Conservation (phyloP, 176 grass and related monocot genomes). For the Juncus effusus region DNA sequence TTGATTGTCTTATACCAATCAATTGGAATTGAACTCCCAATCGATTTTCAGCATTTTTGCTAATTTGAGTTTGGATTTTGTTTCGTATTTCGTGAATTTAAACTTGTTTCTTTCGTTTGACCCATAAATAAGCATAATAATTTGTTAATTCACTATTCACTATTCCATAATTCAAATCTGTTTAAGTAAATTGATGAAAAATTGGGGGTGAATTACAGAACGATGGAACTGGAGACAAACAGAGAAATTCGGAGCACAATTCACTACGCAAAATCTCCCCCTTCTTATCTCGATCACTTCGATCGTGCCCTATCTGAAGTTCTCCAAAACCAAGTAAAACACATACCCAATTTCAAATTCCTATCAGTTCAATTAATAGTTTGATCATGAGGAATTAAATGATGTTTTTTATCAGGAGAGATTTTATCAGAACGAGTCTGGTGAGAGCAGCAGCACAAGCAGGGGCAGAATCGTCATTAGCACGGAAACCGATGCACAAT, state of each 20-base stretch:
- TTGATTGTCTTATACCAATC: neutral
- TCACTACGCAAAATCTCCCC: conserved; percentile 43
- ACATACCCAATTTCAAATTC: conserved; percentile 28
- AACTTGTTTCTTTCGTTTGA: neutral
- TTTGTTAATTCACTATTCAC: conserved; percentile 3
- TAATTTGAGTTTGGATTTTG: neutral
- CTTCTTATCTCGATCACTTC: conserved; percentile 16
- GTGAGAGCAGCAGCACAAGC: conserved; percentile 29
- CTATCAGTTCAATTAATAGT: conserved; percentile 35
- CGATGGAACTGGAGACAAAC: conserved; percentile 54
- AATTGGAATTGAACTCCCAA: too few relatives aligned
- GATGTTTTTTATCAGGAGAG: conserved; percentile 15
- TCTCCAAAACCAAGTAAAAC: conserved; percentile 50
- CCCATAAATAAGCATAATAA: neutral
- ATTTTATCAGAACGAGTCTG: conserved; percentile 27
- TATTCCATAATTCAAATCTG: conserved; percentile 14
- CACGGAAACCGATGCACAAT: conserved; percentile 30
- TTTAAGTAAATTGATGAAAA: conserved; percentile 10
- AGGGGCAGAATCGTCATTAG: conserved; percentile 14
- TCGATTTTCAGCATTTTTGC: neutral
- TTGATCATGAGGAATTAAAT: conserved; percentile 6
- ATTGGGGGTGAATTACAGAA: conserved; percentile 4
- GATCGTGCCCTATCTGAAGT: conserved; percentile 31
- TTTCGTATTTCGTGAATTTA: neutral
- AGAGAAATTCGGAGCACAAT: conserved; percentile 41